These are phyloP conservation scores for Linderina pennispora DNA, from an alignment of 192 early-diverging fungal species.

Conservation along the genomic window DNA sequence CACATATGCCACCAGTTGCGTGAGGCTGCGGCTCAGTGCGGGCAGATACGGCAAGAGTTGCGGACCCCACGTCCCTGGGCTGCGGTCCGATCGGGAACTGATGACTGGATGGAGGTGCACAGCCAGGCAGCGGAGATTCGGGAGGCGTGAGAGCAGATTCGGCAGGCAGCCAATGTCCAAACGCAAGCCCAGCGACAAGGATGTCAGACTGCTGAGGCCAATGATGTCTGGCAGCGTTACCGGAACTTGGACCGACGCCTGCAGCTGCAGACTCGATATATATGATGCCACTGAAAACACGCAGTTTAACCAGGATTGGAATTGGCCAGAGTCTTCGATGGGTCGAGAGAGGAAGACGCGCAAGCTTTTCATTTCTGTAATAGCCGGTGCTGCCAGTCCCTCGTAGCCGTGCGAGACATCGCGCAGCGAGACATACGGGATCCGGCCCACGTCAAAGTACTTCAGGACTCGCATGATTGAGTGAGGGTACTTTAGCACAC, in stretches of 20 bases:
- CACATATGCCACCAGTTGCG: slow-evolving; percentile 12
- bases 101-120: slow-evolving; percentile 22
- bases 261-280: slow-evolving; percentile 20
- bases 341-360: slow-evolving; percentile 11
- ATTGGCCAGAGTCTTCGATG: neutral
- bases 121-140: slow-evolving; percentile 12
- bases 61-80: slow-evolving; percentile 10
- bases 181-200: slow-evolving; percentile 28
- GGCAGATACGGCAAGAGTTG: slow-evolving; percentile 15
- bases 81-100: slow-evolving; percentile 11
- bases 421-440: slow-evolving; percentile 25
- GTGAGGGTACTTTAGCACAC: slow-evolving; percentile 23
- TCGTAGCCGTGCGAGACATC: slow-evolving; percentile 15
- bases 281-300: slow-evolving; percentile 22
- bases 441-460: slow-evolving; percentile 16
- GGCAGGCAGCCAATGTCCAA: slow-evolving; percentile 27
- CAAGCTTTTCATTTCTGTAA: slow-evolving; percentile 4
- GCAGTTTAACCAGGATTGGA: slow-evolving; percentile 30
- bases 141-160: slow-evolving; percentile 19
- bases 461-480: slow-evolving; percentile 10
- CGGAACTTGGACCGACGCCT: slow-evolving; percentile 10
- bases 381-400: neutral
- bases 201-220: slow-evolving; percentile 10
- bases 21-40: slow-evolving; percentile 18
- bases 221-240: slow-evolving; percentile 30